Conservation (phyloP, 2,329 filamentous ascomycete genomes). For the Neospermospora avenae region DNA sequence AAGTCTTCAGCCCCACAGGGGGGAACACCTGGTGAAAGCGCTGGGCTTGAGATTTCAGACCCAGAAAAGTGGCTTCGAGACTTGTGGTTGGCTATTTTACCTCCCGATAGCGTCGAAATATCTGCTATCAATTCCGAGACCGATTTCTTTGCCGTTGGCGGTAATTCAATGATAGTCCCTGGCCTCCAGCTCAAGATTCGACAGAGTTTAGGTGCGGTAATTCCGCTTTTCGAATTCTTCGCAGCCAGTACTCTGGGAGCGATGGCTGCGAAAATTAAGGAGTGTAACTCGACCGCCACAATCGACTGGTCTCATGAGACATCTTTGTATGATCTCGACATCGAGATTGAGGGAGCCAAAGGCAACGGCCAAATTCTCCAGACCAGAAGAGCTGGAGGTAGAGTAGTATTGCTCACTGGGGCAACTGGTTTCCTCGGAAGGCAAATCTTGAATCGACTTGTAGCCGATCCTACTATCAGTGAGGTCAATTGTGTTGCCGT, state of each 20-base stretch:
- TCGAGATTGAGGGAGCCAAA: not conserved
- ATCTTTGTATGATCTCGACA: not conserved
- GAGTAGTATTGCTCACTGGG: conserved; percentile 38
- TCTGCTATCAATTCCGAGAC: not conserved
- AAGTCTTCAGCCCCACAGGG: not conserved
- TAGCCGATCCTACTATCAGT: conserved; percentile 31
- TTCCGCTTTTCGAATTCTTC: conserved; percentile 27
- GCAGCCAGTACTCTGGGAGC: conserved; percentile 22
- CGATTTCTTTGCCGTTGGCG: conserved; percentile 37
- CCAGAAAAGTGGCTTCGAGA: too few relatives aligned
- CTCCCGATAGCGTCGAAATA: not conserved
- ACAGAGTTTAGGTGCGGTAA: conserved; percentile 19
- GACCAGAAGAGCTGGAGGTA: too few relatives aligned
- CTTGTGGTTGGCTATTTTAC: not conserved
- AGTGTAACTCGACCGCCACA: not conserved
- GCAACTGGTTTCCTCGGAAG: conserved; percentile 41
- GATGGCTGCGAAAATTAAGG: conserved; percentile 10
- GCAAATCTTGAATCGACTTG: conserved; percentile 39
- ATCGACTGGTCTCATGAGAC: not conserved
- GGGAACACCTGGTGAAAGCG: not conserved
- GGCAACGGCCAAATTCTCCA: not conserved
- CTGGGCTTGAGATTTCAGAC: not conserved
- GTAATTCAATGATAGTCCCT: conserved; percentile 37
- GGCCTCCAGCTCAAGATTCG: conserved; percentile 30
- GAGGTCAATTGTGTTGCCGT: conserved; percentile 45